phyloP scores from a whole-genome alignment of 1,284 basidiomycete genomes.

The Microstroma glucosiphilum region DNA sequence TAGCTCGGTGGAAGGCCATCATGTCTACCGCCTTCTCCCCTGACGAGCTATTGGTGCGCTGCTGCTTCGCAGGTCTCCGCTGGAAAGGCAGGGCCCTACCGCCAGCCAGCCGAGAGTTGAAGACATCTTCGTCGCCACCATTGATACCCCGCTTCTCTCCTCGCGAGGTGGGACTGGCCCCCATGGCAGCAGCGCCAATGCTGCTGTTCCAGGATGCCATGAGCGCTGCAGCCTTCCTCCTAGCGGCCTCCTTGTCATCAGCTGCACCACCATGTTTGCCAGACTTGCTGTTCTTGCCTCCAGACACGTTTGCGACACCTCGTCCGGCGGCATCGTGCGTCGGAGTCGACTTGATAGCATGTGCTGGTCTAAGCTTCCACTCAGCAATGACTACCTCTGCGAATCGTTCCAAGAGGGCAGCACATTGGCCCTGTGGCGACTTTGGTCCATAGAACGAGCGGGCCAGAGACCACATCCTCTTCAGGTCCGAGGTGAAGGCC shows the following conservation, averaged over 20 bases:
- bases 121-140: background rate
- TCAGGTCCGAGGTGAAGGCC: constrained; percentile 6
- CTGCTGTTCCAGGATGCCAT: constrained; percentile 1
- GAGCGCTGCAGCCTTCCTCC: background rate
- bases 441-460: constrained; percentile 10
- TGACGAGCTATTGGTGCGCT: background rate
- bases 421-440: constrained; percentile 6
- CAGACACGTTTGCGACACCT: background rate
- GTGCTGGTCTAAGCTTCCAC: constrained; percentile 1
- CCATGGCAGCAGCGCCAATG: background rate
- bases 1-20: background rate
- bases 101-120: background rate
- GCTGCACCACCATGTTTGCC: background rate
- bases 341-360: background rate
- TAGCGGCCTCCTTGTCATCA: background rate
- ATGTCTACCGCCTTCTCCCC: background rate
- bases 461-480: constrained; percentile 9
- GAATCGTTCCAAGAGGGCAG: constrained; percentile 9
- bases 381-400: constrained; percentile 9
- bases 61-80: background rate
- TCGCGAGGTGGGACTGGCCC: background rate
- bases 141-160: background rate
- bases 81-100: background rate
- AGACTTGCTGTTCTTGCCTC: background rate
- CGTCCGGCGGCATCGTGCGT: background rate